These are phyloP conservation scores for Mucor irregularis DNA, from an alignment of 371 early-diverging fungal genomes.

Conservation along the genomic window DNA sequence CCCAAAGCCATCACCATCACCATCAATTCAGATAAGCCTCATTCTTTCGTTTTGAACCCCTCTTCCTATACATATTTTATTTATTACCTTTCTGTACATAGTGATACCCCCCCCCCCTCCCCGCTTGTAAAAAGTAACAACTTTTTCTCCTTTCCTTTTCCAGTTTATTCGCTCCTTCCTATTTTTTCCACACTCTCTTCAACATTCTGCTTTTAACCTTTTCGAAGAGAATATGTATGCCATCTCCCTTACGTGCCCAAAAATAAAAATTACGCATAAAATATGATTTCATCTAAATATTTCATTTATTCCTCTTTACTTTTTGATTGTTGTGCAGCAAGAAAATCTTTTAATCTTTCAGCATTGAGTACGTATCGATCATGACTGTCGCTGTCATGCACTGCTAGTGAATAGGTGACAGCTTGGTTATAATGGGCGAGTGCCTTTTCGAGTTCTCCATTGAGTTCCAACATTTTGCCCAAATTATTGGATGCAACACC, in stretches of 20 bases:
- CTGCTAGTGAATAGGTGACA: conserved; percentile 27
- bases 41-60: neutral
- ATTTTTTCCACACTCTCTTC: neutral
- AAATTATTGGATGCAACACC: conserved; percentile 51
- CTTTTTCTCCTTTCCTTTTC: neutral
- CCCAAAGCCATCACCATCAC: no score
- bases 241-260: neutral
- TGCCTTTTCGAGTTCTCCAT: conserved; percentile 42
- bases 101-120: neutral
- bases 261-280: neutral
- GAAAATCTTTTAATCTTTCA: conserved; percentile 20
- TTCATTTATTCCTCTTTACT: neutral
- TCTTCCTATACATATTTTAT: neutral
- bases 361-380: conserved; percentile 31
- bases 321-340: conserved; percentile 1
- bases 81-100: conserved; percentile 1
- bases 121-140: no score
- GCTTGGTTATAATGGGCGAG: conserved; percentile 45
- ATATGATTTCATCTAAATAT: neutral
- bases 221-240: no score
- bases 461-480: conserved; percentile 44
- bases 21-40: neutral
- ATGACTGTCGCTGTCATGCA: conserved; percentile 30
- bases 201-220: no score
- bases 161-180: neutral